A percentile compares a stretch with the other conserved stretches of the same genome.
These are phyloP conservation scores for Funneliformis caledonium DNA, from an alignment of 371 early-diverging fungal genomes.

Conservation along the genomic window DNA sequence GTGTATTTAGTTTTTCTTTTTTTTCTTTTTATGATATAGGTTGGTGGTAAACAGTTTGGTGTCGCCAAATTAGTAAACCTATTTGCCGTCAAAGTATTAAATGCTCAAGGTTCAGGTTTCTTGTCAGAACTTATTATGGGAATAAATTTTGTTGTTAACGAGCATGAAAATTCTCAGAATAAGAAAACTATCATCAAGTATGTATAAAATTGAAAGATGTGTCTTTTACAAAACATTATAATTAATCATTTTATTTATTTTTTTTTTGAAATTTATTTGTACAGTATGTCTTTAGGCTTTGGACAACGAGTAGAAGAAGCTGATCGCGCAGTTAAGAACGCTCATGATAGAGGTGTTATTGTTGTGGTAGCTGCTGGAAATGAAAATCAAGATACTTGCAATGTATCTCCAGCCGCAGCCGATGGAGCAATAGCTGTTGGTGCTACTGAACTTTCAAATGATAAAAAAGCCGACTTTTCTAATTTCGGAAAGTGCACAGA, in stretches of 20 bases:
- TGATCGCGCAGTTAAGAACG: slow-evolving; percentile 40
- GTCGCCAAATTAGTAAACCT: not conserved
- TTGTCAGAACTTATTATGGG: slow-evolving; percentile 26
- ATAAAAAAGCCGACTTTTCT: slow-evolving; percentile 69
- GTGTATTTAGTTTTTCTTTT: too few species aligned
- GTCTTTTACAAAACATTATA: too few species aligned
- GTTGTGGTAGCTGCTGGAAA: slow-evolving; percentile 75
- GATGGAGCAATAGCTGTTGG: slow-evolving; percentile 69
- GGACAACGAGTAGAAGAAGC: slow-evolving; percentile 41
- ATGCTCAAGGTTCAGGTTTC: slow-evolving; percentile 20
- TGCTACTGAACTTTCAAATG: slow-evolving; percentile 57
- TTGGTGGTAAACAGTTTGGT: not conserved
- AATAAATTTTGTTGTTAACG: not conserved
- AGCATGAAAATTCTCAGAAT: slow-evolving; percentile 6
- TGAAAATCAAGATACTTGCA: slow-evolving; percentile 56
- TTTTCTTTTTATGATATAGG: not conserved
- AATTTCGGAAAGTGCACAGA: slow-evolving; percentile 80
- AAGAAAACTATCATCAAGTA: slow-evolving; percentile 27
- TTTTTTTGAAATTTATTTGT: not conserved
- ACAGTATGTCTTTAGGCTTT: slow-evolving; percentile 45
- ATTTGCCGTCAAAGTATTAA: not conserved
- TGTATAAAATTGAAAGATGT: not conserved
- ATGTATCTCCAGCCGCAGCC: slow-evolving; percentile 65
- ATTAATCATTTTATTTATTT: too few species aligned
- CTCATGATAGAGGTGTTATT: slow-evolving; percentile 19